Percentiles rank a stretch among this genome's conserved stretches.
Evolutionary conservation across 331 rosid species (phyloP).

Genomic region (Spiraea crenata): DNA sequence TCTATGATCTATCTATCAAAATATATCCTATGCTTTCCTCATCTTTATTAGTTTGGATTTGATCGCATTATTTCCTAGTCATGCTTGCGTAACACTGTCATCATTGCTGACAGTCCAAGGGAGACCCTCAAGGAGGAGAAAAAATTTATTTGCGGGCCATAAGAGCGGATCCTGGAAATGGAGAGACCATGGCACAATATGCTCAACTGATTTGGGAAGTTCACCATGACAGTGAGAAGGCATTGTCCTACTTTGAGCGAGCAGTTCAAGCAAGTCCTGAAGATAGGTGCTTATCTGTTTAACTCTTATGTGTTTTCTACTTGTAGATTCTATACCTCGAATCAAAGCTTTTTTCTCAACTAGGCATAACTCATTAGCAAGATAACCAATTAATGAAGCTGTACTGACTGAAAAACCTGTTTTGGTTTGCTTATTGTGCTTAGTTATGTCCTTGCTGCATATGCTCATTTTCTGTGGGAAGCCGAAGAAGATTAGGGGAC

Average conservation of each 20-base stretch:
- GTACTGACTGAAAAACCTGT: not conserved
- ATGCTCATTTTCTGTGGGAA: slow-evolving; percentile 86
- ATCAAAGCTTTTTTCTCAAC: not conserved
- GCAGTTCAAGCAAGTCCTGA: slow-evolving; percentile 57
- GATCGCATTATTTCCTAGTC: not conserved
- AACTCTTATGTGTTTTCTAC: slow-evolving; percentile 17
- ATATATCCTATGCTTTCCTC: no score
- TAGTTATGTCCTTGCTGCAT: slow-evolving; percentile 80
- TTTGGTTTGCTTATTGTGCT: slow-evolving; percentile 17
- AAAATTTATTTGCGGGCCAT: slow-evolving; percentile 54
- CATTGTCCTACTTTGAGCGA: slow-evolving; percentile 50
- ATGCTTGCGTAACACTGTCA: not conserved
- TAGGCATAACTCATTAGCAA: no score
- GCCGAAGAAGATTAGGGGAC: slow-evolving; percentile 46
- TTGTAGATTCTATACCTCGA: not conserved
- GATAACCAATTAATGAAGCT: no score
- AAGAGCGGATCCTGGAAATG: slow-evolving; percentile 58
- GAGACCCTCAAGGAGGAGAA: slow-evolving; percentile 66
- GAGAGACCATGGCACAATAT: slow-evolving; percentile 61
- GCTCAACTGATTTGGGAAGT: slow-evolving; percentile 79
- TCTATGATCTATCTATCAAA: no score
- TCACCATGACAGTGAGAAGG: slow-evolving; percentile 55
- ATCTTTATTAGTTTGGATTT: not conserved
- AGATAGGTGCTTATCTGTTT: slow-evolving; percentile 59
- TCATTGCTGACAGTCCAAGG: slow-evolving; percentile 51